These are phyloP conservation scores for Fusarium sp. DNA, from an alignment of 2,329 filamentous ascomycete species.

Conservation along the genomic window DNA sequence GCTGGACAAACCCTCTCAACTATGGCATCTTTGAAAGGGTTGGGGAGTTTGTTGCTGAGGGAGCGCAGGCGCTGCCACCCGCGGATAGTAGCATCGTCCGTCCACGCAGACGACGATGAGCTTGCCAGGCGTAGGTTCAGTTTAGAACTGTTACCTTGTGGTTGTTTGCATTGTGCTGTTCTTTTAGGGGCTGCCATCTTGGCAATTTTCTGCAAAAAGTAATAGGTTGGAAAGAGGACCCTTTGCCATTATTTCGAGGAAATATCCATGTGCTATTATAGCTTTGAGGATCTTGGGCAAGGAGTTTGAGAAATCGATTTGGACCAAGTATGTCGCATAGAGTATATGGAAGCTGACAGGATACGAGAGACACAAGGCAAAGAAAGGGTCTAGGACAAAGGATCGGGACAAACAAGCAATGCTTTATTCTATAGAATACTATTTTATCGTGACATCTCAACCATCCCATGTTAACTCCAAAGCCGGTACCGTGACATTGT, in stretches of 20 bases:
- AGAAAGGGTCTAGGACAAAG: neutral
- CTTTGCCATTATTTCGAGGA: neutral
- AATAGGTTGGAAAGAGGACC: neutral
- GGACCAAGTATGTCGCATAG: neutral
- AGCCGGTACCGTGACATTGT: constrained; percentile 3
- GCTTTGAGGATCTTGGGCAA: neutral
- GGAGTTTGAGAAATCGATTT: neutral
- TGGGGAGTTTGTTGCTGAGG: constrained; percentile 17
- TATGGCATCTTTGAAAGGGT: neutral
- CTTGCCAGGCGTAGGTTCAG: neutral
- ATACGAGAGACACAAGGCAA: neutral
- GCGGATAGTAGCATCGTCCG: constrained; percentile 7
- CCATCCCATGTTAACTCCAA: constrained; percentile 21
- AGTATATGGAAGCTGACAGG: neutral
- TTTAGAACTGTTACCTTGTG: neutral
- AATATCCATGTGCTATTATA: neutral
- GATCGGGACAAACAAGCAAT: constrained; percentile 5
- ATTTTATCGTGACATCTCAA: constrained; percentile 15
- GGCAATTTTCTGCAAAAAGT: neutral
- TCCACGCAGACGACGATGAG: constrained; percentile 1
- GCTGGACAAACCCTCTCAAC: neutral
- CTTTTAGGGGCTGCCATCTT: neutral
- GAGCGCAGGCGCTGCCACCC: constrained; percentile 20
- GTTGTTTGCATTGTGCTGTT: neutral
- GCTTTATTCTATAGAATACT: constrained; percentile 18